Base-by-base conservation (phyloP, 2,329 filamentous ascomycete species). In the Xylaria hypoxylon region DNA sequence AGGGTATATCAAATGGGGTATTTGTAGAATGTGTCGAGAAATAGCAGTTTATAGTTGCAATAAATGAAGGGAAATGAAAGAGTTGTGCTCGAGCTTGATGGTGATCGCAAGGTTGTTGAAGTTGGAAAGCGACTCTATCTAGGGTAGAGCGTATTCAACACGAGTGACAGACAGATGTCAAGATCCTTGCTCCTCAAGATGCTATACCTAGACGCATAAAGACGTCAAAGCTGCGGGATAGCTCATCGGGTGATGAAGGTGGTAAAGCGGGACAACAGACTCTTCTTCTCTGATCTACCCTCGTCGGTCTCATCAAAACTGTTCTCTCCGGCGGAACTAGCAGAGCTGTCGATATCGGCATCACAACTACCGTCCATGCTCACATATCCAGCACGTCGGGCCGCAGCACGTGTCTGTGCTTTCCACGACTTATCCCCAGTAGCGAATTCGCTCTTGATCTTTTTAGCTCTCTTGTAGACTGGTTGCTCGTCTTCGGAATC, bases 311-410 rank as follows among this genome's bases (percentile, higher is more conserved):
- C n/a, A 22, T 4, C 7, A 17, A n/a, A 17, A 19, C 26, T 13
- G 28, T 31, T 13, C 15, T 31, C 10, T 26, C 1, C 6, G 6
- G 15, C 31, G 17, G 47, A 24, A 4, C 45, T 7, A 5, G 11
- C 45, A 24, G 35, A 28, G 33, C 55, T 38, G 5, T 66, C 52
- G 26, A 4, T 35, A 17, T 63, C 58, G 11, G 22, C n/a, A 17
- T 68, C 62, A 26, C 22, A 66, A 22, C 31, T 50, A 7, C 66
- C 66, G 28, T 68, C 66, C 22, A 35, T 35, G 5, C 63, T 42
- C 11, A 40, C 19, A 45, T 2, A 15, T 13, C 38, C 13, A 13
- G 28, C 19, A 6, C 48, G 53, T 24, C 38, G 51, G 52, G 62
- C 33, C 8, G 53, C 62, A 28, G 52, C 42, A 11, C 59, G 62